These are phyloP conservation scores for Schwanniomyces vanrijiae DNA, from an alignment of 805 yeast genomes.

Conservation along the genomic window DNA sequence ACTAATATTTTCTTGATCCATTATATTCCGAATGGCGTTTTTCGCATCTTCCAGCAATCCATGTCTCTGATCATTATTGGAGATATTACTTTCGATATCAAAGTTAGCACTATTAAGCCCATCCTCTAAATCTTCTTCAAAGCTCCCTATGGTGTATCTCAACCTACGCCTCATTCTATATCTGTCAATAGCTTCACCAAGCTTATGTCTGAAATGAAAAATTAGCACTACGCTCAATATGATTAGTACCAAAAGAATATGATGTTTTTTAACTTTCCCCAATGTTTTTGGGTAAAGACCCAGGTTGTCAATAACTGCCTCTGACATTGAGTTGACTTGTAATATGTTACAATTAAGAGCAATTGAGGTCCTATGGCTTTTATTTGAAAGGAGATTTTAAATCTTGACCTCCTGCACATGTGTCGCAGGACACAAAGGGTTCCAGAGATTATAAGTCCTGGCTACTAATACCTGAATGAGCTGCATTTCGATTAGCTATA, in stretches of 20 bases:
- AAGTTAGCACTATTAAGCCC: constrained; percentile 55
- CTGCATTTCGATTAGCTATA: too few relatives aligned
- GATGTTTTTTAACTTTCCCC: constrained; percentile 12
- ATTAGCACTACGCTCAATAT: constrained; percentile 13
- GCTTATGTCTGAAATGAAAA: constrained; percentile 32
- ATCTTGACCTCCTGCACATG: background rate
- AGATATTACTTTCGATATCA: constrained; percentile 45
- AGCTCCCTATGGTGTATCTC: constrained; percentile 15
- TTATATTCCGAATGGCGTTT: constrained; percentile 48
- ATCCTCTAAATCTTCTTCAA: constrained; percentile 44
- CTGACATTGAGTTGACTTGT: background rate
- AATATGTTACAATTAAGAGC: background rate
- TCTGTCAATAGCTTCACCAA: constrained; percentile 27
- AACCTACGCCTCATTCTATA: constrained; percentile 24
- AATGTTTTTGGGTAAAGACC: background rate
- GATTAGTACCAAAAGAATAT: constrained; percentile 11
- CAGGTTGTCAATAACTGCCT: background rate
- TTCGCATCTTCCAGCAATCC: constrained; percentile 63
- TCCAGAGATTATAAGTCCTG: too few relatives aligned
- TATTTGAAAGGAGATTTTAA: background rate
- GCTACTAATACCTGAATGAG: too few relatives aligned
- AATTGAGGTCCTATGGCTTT: background rate
- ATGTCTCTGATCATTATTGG: constrained; percentile 51
- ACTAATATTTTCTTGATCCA: constrained; percentile 49
- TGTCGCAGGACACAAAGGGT: too few relatives aligned